Evolutionary conservation across 169 alveolate species (phyloP), one percentile per base, ranked within the genome.

Genomic region (Plasmodium billcollinsi): DNA sequence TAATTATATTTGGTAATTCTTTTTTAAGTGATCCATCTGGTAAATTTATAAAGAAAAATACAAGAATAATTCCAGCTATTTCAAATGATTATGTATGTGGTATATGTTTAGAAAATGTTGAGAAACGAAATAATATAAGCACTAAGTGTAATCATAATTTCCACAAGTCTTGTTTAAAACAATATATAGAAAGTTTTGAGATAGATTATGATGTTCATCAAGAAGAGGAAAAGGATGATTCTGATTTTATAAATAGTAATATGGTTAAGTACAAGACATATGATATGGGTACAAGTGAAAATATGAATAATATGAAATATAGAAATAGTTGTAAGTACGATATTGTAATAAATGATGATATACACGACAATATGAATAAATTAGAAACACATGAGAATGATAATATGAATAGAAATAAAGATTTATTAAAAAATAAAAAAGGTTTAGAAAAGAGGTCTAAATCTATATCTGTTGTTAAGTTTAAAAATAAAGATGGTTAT

Each of bases 61-160:
- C 91, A 21, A 5, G 73, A 33, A 74, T 83, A 12, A 86, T 91
- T 14, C 91, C 94, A 15, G 96, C 96, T 73, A 73, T 88, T 66
- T 88, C 90, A 18, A 62, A 70, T 65, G 90, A 85, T 33, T 90
- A 69, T 58, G 91, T 88, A 33, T 93, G 97, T 74, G 93, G 95
- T 43, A 66, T 95, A 49, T 95, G 97, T 54, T 91, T 94, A 61
- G 97, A 95, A 43, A 89, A 75, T 45, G 76, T 92, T 20, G 76
- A 75, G 2, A 65, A 73, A 65, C 92, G 88, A 90, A 93, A 73
- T 56, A 80, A 91, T 76, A 88, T 93, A 18, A 92, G 88, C n/a
- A 92, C 96, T 9, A 92, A 78, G 61, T 97, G 98, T 62, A 91
- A 94, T 65, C 98, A 97, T 80, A 75, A 93, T 52, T 97, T 97